Base-by-base conservation (phyloP, 2,329 filamentous ascomycete genomes). In the Colletotrichum tabaci region DNA sequence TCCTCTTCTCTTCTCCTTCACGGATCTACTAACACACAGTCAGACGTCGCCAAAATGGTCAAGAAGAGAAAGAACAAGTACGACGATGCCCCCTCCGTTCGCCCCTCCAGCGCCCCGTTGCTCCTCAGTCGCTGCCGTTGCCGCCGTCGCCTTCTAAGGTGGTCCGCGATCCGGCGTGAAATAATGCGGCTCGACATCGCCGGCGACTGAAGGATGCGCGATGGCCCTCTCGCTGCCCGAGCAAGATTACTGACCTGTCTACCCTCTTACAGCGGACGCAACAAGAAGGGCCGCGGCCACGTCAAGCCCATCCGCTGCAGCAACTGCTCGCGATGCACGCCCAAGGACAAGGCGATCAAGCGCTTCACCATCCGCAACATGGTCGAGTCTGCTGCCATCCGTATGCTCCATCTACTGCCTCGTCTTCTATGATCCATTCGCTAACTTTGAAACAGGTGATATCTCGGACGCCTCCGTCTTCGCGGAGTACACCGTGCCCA, bases 321-420 rank as follows among this genome's bases (percentile, higher is more conserved):
- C 86, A 91, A 91, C 88, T 91, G 89, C 89, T 90, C 88, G 84
- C 90, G 93, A 88, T 95, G 93, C 90, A 97, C 94, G 74, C 95
- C 95, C 86, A 99, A 99, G 93, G 96, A 99, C 84, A 99, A 99
- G 94, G 96, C 97, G 80, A 98, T 99, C 92, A 99, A 99, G 95
- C 92, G 96, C 89, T 99, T 99, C 91, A 99, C 96, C 89, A 91
- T 99, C 91, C 93, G 96, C 87, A 98, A 99, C 93, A 99, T 99
- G 96, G 96, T 99, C 79, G 96, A 99, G 90, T 98, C 95, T 83
- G 96, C 97, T 83, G 96, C 96, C 84, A 98, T 99, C 86, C 96
- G 97, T 98, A 95, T 83, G 95, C 94, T 50, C 10, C 16, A 6
- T 40, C 47, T 30, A 58, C 7, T n/a, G 0, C 16, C 16, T 2